phyloP scores from a whole-genome alignment of 148 eudicot species.

The Bassia scoparia region DNA sequence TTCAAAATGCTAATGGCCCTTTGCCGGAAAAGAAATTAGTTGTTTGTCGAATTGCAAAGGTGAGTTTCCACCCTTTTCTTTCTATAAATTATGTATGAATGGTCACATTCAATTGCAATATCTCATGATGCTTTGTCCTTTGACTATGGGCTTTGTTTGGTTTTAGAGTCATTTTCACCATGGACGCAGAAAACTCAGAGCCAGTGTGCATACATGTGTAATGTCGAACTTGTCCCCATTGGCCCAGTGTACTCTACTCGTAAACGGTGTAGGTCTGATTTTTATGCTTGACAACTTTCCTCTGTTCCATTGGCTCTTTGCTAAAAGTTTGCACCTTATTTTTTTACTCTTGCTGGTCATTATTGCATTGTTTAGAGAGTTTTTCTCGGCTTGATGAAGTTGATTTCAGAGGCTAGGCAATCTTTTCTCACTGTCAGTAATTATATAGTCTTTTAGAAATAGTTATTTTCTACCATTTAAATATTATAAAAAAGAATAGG shows the following conservation, averaged over 20 bases:
- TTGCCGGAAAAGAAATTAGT: constrained; percentile 46
- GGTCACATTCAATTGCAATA: constrained; percentile 12
- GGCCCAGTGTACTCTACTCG: constrained; percentile 34
- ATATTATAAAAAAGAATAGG: neutral
- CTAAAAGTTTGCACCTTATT: neutral
- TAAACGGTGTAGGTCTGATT: constrained; percentile 50
- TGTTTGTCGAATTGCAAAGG: constrained; percentile 59
- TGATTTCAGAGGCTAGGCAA: neutral
- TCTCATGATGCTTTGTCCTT: constrained; percentile 8
- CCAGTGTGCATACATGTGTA: constrained; percentile 55
- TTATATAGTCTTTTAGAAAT: too few relatives aligned
- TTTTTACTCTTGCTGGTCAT: neutral
- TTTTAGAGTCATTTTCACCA: constrained; percentile 53
- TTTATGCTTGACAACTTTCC: constrained; percentile 17
- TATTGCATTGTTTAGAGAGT: neutral
- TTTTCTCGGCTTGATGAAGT: neutral
- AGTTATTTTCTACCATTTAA: too few relatives aligned
- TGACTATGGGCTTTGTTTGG: constrained; percentile 25
- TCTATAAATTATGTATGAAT: constrained; percentile 19
- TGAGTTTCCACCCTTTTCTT: constrained; percentile 23
- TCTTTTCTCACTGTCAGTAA: neutral
- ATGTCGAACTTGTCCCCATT: constrained; percentile 36
- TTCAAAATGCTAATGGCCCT: constrained; percentile 58
- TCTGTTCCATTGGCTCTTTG: constrained; percentile 1
- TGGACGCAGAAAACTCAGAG: constrained; percentile 42